Evolutionary conservation across 2,329 filamentous ascomycete genomes (phyloP).

Genomic region (Alternaria sp.): DNA sequence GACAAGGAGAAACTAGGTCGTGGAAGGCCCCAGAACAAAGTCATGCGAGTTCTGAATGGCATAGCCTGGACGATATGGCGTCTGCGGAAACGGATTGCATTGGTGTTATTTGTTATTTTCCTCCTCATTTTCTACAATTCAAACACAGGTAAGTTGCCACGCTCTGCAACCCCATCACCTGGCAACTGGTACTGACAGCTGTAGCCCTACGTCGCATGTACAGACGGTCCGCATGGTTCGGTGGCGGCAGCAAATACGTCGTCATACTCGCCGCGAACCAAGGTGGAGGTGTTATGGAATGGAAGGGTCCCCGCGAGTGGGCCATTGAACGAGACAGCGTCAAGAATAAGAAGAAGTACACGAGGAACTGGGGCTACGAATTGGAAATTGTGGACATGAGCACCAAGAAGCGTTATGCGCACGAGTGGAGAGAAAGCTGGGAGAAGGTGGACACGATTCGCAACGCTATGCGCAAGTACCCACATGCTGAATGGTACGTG

Average conservation of each 20-base stretch:
- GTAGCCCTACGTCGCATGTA: slow-evolving; percentile 68
- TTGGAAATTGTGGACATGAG: slow-evolving; percentile 98
- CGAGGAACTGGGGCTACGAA: slow-evolving; percentile 88
- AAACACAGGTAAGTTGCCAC: slow-evolving; percentile 72
- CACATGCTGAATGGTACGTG: slow-evolving; percentile 90
- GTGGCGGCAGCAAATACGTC: slow-evolving; percentile 90
- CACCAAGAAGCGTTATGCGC: slow-evolving; percentile 97
- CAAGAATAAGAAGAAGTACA: slow-evolving; percentile 92
- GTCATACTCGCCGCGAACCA: slow-evolving; percentile 93
- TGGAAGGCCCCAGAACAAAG: slow-evolving; percentile 56
- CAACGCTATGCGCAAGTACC: slow-evolving; percentile 89
- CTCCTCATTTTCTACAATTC: slow-evolving; percentile 70
- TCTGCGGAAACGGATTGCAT: slow-evolving; percentile 68
- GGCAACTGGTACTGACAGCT: slow-evolving; percentile 19
- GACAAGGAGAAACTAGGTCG: slow-evolving; percentile 81
- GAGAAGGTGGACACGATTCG: slow-evolving; percentile 97
- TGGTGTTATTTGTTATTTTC: slow-evolving; percentile 68
- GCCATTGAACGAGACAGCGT: slow-evolving; percentile 97
- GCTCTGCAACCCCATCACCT: neutral
- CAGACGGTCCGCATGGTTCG: slow-evolving; percentile 75
- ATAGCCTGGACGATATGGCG: slow-evolving; percentile 67
- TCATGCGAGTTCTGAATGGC: slow-evolving; percentile 47
- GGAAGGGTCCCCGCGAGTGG: slow-evolving; percentile 98
- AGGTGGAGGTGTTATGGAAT: slow-evolving; percentile 97
- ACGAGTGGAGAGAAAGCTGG: slow-evolving; percentile 99